Evolutionary conservation across 2,329 filamentous ascomycete species (phyloP).

Genomic region (Mariannaea sp.): DNA sequence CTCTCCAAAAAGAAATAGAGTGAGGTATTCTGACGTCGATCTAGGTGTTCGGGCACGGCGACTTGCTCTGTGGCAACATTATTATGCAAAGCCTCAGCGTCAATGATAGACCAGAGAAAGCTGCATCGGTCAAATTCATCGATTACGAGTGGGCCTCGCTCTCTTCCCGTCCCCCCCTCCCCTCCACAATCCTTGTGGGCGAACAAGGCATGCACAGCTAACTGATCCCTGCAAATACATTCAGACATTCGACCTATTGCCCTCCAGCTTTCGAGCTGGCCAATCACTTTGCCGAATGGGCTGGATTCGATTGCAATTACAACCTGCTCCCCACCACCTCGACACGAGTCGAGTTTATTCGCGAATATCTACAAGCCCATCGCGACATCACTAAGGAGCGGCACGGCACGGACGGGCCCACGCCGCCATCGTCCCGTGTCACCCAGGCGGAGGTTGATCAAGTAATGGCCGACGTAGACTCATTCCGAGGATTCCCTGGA

Average conservation of each 20-base stretch:
- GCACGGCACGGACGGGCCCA: neutral
- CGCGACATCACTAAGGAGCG: constrained; percentile 11
- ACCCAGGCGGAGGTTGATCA: constrained; percentile 23
- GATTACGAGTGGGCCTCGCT: constrained; percentile 28
- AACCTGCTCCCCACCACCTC: constrained; percentile 21
- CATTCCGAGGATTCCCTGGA: constrained; percentile 29
- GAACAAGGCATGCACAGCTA: neutral
- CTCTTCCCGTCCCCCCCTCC: neutral
- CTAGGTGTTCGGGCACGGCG: constrained; percentile 31
- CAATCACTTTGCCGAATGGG: constrained; percentile 33
- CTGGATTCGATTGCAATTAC: constrained; percentile 31
- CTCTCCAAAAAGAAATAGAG: too few relatives aligned
- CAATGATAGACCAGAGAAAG: neutral
- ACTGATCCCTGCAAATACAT: neutral
- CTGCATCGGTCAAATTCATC: constrained; percentile 29
- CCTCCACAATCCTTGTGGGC: neutral
- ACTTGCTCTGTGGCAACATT: constrained; percentile 31
- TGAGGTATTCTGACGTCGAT: too few relatives aligned
- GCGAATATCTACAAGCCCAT: constrained; percentile 24
- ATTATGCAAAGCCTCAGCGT: constrained; percentile 24
- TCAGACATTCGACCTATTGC: constrained; percentile 32
- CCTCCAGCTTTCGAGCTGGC: constrained; percentile 31
- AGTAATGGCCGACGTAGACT: constrained; percentile 27
- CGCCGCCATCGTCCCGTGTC: constrained; percentile 12
- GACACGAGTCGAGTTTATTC: constrained; percentile 23